Evolutionary conservation across 2,329 filamentous ascomycete genomes (phyloP).

Genomic region (Capronia americana): DNA sequence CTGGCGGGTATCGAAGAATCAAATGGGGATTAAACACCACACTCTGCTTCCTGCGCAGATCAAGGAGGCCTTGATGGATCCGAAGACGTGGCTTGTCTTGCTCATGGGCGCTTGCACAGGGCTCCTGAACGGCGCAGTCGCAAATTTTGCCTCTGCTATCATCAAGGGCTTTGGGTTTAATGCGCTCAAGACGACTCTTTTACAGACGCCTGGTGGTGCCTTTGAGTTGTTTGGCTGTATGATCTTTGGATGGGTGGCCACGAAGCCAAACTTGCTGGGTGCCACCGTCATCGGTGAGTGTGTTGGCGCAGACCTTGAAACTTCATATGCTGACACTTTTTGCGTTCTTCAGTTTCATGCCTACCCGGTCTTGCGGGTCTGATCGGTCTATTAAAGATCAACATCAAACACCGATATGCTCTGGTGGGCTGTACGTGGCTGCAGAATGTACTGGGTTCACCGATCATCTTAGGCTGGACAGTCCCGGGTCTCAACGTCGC

Average conservation of each 20-base stretch:
- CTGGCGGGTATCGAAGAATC: conserved; percentile 50
- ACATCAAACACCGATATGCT: conserved; percentile 54
- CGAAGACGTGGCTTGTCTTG: conserved; percentile 48
- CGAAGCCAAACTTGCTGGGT: conserved; percentile 32
- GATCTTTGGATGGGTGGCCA: conserved; percentile 30
- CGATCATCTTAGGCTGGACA: conserved; percentile 61
- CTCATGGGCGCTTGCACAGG: conserved; percentile 54
- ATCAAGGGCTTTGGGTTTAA: conserved; percentile 54
- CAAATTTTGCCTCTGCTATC: conserved; percentile 56
- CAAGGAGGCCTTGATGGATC: conserved; percentile 50
- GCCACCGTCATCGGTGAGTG: conserved; percentile 30
- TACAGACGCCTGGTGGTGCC: conserved; percentile 47
- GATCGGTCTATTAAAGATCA: conserved; percentile 58
- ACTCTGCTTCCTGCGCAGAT: conserved; percentile 47
- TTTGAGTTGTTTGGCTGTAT: conserved; percentile 42
- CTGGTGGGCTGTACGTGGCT: conserved; percentile 62
- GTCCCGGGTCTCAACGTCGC: conserved; percentile 55
- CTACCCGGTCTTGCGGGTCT: conserved; percentile 51
- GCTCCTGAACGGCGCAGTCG: conserved; percentile 58
- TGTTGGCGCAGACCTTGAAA: not conserved
- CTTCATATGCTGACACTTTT: conserved; percentile 25
- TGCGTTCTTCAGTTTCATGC: conserved; percentile 41
- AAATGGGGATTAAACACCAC: conserved; percentile 50
- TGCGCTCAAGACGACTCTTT: conserved; percentile 45
- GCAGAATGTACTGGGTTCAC: conserved; percentile 57